Evolutionary conservation across 176 grass and related monocot species (phyloP).

Genomic region (Rhynchospora tenuis): DNA sequence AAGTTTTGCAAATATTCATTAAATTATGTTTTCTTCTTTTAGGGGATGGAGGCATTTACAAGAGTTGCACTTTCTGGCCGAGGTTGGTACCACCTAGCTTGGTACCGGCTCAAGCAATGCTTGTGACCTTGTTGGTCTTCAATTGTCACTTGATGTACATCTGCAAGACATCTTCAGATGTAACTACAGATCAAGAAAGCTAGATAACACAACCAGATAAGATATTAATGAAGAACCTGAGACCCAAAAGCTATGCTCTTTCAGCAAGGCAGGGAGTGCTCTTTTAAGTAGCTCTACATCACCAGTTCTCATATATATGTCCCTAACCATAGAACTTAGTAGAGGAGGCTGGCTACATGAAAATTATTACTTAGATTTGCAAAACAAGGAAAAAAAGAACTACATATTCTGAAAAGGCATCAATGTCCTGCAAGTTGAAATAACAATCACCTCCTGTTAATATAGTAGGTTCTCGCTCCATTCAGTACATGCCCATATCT

Average conservation of each 20-base stretch:
- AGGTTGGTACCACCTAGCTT: constrained; percentile 86
- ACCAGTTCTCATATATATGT: constrained; percentile 56
- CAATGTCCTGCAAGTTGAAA: background rate
- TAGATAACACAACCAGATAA: constrained; percentile 12
- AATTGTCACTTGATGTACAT: constrained; percentile 70
- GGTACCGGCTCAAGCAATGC: constrained; percentile 65
- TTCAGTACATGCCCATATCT: constrained; percentile 72
- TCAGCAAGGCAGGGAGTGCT: constrained; percentile 51
- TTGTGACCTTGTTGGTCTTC: constrained; percentile 39
- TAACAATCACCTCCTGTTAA: constrained; percentile 65
- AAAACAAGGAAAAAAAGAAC: background rate
- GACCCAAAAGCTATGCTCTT: constrained; percentile 93
- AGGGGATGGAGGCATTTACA: constrained; percentile 31
- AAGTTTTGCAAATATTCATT: background rate
- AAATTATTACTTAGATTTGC: constrained; percentile 2
- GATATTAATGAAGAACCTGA: constrained; percentile 56
- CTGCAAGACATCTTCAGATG: constrained; percentile 28
- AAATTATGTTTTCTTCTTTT: background rate
- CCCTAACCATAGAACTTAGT: constrained; percentile 79
- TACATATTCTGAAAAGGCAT: constrained; percentile 5
- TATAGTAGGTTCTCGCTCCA: constrained; percentile 89
- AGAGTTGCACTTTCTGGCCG: constrained; percentile 80
- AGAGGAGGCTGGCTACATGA: constrained; percentile 77
- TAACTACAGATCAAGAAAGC: constrained; percentile 3
- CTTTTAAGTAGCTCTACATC: constrained; percentile 58